Evolutionary conservation across 176 grass and related monocot species (phyloP).

Genomic region (Avena insularis): DNA sequence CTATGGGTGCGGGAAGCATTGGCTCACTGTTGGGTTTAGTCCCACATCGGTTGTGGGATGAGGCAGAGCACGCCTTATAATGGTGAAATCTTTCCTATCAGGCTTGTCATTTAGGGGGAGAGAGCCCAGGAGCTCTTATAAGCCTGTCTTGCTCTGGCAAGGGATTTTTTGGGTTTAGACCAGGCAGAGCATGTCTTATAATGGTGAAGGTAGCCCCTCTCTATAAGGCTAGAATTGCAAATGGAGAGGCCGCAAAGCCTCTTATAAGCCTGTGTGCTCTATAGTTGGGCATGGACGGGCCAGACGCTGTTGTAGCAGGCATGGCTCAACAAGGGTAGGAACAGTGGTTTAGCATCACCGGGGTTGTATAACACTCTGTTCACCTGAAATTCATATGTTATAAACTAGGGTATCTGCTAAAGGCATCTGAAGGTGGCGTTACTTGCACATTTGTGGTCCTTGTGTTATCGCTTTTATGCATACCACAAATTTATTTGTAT

Average conservation of each 20-base stretch:
- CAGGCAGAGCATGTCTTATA: not conserved
- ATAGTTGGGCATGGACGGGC: not conserved
- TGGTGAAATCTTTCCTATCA: not conserved
- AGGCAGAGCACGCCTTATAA: not conserved
- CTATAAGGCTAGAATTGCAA: not conserved
- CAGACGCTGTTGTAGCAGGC: not conserved
- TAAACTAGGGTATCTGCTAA: not conserved
- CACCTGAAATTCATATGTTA: not conserved
- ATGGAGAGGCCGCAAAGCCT: not conserved
- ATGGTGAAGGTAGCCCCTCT: not conserved
- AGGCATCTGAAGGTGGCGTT: not conserved
- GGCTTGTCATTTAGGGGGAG: not conserved
- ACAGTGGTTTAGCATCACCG: not conserved
- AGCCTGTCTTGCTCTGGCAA: not conserved
- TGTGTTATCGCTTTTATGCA: not conserved
- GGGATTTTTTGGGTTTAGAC: not conserved
- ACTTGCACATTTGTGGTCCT: conserved; percentile 17
- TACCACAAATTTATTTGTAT: not conserved
- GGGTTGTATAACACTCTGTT: not conserved
- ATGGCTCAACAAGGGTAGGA: not conserved
- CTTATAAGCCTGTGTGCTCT: not conserved
- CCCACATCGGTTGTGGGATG: not conserved
- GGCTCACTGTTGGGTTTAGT: not conserved
- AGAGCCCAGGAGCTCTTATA: not conserved
- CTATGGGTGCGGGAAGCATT: not conserved